Base-by-base conservation (phyloP, 2,329 filamentous ascomycete genomes). In the Paramyrothecium roridum region DNA sequence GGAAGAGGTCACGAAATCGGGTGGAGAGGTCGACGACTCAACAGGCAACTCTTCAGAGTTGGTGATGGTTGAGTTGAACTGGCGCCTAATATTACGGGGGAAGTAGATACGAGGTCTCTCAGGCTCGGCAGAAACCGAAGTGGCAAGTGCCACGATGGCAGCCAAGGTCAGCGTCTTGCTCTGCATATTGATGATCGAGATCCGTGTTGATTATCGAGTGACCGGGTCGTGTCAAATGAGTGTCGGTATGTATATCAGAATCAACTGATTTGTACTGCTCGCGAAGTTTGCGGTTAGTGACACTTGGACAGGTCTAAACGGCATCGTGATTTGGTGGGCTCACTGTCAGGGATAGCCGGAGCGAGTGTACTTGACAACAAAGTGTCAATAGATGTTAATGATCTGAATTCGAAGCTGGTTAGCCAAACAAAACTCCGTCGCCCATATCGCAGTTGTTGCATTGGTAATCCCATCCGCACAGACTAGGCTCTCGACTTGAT, bases 351-450 rank as follows among this genome's bases (percentile, higher is more conserved):
- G 69, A 65, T 62, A 65, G 65, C 68, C 71, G 63, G 63, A 83
- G 81, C 75, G 82, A 84, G 74, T 81, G 81, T 81, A 82, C 76
- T 81, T 83, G 81, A 83, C 80, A 75, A 69, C 64, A 69, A 62
- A 59, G 8, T 74, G 74, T 79, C 76, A 82, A 83, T 66, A 78
- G 82, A 73, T 69, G 80, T 79, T 26, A 63, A 57, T 69, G 66
- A 70, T 33, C 2, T 13, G 19, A 13, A 12, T 17, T 58, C 69
- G 66, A 68, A 52, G 21, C 17, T n/a, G 19, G 47, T 49, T 49
- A 49, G 47, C 37, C 37, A 16, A 43, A 43, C 13, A 17, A 13
- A n/a, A 43, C 12, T 30, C 26, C 6, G 13, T 43, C n/a, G n/a
- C 12, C 37, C 37, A 43, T 6, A 43, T 43, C 13, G 13, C 37